These are phyloP conservation scores for Penicillium waksmanii DNA, from an alignment of 495 filamentous ascomycete species.

Conservation along the genomic window DNA sequence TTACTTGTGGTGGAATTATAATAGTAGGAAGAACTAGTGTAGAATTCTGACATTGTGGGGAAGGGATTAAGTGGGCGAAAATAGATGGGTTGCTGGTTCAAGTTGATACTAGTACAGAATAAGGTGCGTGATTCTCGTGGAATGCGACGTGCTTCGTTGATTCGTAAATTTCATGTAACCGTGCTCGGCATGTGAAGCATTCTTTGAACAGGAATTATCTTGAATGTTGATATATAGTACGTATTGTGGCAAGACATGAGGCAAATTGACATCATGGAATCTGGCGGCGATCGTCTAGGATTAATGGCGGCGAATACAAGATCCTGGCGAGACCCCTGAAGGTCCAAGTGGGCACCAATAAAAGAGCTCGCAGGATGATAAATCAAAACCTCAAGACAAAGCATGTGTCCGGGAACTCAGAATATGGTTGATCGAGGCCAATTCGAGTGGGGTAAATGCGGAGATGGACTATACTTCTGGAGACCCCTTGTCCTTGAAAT, in stretches of 20 bases:
- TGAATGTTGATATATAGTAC: not conserved
- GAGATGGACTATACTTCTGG: not conserved
- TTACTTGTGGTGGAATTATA: conserved; percentile 37
- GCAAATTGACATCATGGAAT: conserved; percentile 12
- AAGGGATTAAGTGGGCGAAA: not conserved
- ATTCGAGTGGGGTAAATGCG: not conserved
- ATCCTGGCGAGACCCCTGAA: conserved; percentile 4
- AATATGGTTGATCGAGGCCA: not conserved
- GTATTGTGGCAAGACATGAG: conserved; percentile 16
- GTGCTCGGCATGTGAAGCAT: too few relatives aligned
- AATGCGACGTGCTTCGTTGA: not conserved
- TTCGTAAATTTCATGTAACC: not conserved
- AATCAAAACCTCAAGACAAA: not conserved
- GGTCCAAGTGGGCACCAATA: conserved; percentile 6
- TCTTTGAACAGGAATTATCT: not conserved
- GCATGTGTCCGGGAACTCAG: not conserved
- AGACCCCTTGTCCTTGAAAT: not conserved
- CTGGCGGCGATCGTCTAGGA: conserved; percentile 4
- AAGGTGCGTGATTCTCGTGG: not conserved
- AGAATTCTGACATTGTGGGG: conserved; percentile 28
- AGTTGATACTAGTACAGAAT: too few relatives aligned
- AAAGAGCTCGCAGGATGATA: not conserved
- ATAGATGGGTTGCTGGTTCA: too few relatives aligned
- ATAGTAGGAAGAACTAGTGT: conserved; percentile 37
- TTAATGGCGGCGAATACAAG: conserved; percentile 1